Evolutionary conservation across 2,329 filamentous ascomycete genomes (phyloP), one percentile per base, ranked within the genome.

Genomic region (Cucurbitaria berberidis): DNA sequence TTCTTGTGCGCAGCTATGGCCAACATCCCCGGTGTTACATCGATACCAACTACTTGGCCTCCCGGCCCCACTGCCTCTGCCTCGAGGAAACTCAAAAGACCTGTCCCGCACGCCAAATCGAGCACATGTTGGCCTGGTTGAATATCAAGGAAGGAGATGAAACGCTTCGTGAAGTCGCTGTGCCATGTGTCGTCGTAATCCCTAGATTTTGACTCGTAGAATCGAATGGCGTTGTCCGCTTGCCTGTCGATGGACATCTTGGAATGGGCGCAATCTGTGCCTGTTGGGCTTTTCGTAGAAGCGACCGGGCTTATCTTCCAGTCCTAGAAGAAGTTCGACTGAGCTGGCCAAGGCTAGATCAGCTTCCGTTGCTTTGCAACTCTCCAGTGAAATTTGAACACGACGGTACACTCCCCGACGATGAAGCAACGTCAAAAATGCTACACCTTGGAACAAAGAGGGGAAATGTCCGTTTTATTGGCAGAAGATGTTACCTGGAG

Each of bases 41-140:
- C 78, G 29, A 80, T 59, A 15, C 77, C 78, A 9, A 75, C 48
- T 1, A 80, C 75, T 7, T 55, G 46, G 9, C 77, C 77, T 7
- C 59, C 50, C 10, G 70, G 52, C 0, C 76, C 77, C 5, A 79
- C 75, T 5, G 59, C 67, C n/a, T 75, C 63, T 9, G 74, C 68
- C 29, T 73, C 74, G 7, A 72, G 67, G 55, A 78, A 73, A 1
- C 72, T 74, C 15, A 80, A 64, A 0, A 80, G 70, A 5, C 78
- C 79, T 5, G 78, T 80, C 3, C 78, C 78, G 53, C 77, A 80
- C 5, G 78, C 78, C 15, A 81, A 66, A 48, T 81, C 78, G 11
- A 80, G 71, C n/a, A 80, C 61, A 19, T 71, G 51, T 45, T 78
- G 71, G 22, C 76, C 77, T 11, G 71, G 63, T n/a, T 63, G 48